Base-by-base conservation (phyloP, 164 flowering plant species). In the Vitis riparia region DNA sequence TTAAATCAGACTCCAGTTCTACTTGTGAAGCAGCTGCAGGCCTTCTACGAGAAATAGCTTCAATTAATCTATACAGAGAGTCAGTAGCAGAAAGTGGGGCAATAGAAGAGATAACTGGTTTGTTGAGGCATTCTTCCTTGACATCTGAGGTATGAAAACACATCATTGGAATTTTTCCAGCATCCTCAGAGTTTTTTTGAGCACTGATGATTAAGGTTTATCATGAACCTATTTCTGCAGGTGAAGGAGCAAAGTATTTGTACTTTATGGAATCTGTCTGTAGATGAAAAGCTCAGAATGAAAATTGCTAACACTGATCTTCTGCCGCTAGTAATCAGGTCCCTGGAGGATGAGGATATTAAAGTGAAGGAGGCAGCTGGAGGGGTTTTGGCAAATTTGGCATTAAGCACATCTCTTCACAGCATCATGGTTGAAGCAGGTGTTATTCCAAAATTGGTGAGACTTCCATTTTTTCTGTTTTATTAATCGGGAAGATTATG, bases 21-120 rank as follows among this genome's bases (percentile, higher is more conserved):
- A 70, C 97, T 23, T 80, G 92, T 80, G 97, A 91, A 82, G 97
- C 97, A 23, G 97, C 98, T 68, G 93, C 93, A 57, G 95, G 97
- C 16, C 86, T 92, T 70, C 76, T 94, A 62, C 83, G 90, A 51
- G 76, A 78, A 47, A 75, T 94, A 67, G 86, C 97, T 60, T 76
- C 88, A 3, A 70, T 87, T 68, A 85, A 87, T 75, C 1, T 71
- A 27, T 89, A 92, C 63, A 84, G 88, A 77, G 84, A 82, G 52
- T 65, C 65, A 11, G 91, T 94, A 11, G 94, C 87, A 13, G 88
- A 81, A 77, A 82, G 90, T 75, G 98, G 97, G 65, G 97, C 97
- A 16, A 77, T 92, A 55, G 97, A 94, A 80, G 97, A 82, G 78
- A 81, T 91, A 68, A 77, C 78, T 74, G 84, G 81, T 63, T 82